Base-by-base conservation (phyloP, 768 basidiomycete species). In the Boletus reticulatus region DNA sequence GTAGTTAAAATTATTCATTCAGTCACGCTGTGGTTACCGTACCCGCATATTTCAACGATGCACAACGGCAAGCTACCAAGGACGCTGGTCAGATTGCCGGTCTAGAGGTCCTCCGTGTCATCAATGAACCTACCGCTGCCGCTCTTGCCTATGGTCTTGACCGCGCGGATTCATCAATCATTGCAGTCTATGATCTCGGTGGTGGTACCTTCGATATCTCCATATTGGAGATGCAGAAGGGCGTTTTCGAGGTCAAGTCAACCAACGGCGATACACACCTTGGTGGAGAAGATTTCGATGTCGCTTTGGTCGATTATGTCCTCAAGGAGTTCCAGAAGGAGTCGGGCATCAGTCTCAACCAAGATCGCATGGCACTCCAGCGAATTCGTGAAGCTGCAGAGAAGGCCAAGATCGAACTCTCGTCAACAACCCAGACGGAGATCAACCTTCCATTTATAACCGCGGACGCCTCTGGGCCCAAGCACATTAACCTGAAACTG, bases 201-300 rank as follows among this genome's bases (percentile, higher is more conserved):
- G 96, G 96, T 65, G 96, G 96, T 53, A 98, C 96, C 22, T 98
- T 98, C 73, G 96, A 98, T 93, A 94, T 99, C 68, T 99, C 97
- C 29, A 95, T 99, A 63, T 80, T 99, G 53, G 95, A 98, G 77
- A 98, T 98, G 94, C 94, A 98, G 75, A 95, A 97, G 75, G 97
- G 96, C 65, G 95, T 99, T 11, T 99, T 98, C 73, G 97, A 98
- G 75, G 97, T 99, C 71, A 99, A 98, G 80, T 98, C 97, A 1
- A 99, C 97, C 52, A 98, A 98, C 69, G 97, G 97, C 71, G 96
- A 99, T 74, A 98, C 97, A 16, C 97, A 99, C 71, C 84, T 99
- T 55, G 97, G 93, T 62, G 88, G 88, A 70, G 97, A 99, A 76
- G 97, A 98, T 74, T 98, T 98, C 69, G 97, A 98, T 68, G 87